phyloP scores from a whole-genome alignment of 129 eudicot genomes.

The Saussurea involucrata region DNA sequence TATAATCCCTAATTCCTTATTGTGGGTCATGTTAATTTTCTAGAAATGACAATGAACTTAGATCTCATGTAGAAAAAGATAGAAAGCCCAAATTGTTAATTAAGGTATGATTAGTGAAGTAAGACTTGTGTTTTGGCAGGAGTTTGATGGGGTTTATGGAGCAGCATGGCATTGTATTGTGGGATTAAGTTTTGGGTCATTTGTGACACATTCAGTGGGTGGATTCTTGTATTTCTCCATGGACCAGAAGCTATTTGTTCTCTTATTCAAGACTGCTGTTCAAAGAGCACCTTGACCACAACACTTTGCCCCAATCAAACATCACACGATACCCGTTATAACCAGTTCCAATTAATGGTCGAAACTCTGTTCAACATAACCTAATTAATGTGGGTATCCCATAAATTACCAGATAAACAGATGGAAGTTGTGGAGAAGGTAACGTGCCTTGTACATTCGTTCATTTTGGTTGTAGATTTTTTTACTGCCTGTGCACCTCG shows the following conservation, averaged over 20 bases:
- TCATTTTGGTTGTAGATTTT: neutral
- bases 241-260: constrained; percentile 83
- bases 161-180: constrained; percentile 98
- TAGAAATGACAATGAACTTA: neutral
- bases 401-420: neutral
- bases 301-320: neutral
- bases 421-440: neutral
- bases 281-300: constrained; percentile 57
- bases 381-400: neutral
- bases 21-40: neutral
- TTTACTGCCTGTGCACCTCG: too few relatives aligned
- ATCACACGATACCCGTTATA: neutral
- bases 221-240: constrained; percentile 87
- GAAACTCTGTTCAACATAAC: neutral
- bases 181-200: constrained; percentile 92
- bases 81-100: too few relatives aligned
- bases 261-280: constrained; percentile 87
- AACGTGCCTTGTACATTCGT: neutral
- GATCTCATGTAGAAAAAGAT: neutral
- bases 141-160: constrained; percentile 95
- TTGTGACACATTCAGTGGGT: constrained; percentile 95
- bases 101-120: neutral
- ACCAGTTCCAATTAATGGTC: neutral
- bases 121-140: constrained; percentile 40
- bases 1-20: too few relatives aligned